phyloP scores from a whole-genome alignment of 2,329 filamentous ascomycete species.

The Trichoderma koningii region DNA sequence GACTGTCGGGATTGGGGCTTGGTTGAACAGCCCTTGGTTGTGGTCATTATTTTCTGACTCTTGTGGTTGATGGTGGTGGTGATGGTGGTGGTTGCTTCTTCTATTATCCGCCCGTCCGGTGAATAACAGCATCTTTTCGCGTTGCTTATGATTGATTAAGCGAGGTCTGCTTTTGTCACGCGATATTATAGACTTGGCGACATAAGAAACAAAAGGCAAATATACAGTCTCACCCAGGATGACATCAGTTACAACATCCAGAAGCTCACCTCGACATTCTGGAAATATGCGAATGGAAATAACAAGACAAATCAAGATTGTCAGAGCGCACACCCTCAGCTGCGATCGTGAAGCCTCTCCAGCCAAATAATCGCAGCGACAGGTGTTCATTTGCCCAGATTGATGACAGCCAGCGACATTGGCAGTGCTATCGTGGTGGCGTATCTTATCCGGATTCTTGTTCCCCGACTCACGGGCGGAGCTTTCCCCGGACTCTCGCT shows the following conservation, averaged over 20 bases:
- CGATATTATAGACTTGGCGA: background rate
- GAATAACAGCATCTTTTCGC: background rate
- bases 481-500: no score
- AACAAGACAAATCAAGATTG: background rate
- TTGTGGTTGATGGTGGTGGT: no score
- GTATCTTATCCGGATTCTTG: no score
- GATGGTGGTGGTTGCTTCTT: background rate
- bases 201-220: background rate
- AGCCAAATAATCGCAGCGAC: no score
- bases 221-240: slow-evolving; percentile 8
- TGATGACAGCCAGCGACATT: no score
- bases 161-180: background rate
- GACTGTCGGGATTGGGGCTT: background rate
- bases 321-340: background rate
- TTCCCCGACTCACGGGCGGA: no score
- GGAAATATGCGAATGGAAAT: background rate
- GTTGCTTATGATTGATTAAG: slow-evolving; percentile 19
- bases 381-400: no score
- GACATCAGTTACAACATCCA: background rate
- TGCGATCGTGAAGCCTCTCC: background rate
- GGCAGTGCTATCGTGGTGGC: no score
- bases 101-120: background rate
- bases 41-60: no score
- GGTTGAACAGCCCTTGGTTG: background rate
- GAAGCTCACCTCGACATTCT: background rate